Evolutionary conservation across 306 rosid species (phyloP).

Genomic region (Astragalus glycyphyllos): DNA sequence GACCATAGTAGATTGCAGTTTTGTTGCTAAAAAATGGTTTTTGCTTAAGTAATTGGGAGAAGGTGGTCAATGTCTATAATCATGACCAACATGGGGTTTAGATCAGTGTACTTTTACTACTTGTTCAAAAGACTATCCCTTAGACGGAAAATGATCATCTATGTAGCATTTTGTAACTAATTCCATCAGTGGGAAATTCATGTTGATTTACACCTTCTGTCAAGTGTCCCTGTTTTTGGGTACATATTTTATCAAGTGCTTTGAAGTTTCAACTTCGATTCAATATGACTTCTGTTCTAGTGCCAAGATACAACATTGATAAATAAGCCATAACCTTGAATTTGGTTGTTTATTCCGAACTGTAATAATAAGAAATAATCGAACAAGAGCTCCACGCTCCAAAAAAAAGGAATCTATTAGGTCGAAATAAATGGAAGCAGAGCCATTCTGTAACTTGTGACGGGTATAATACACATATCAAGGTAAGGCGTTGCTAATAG

Average conservation of each 20-base stretch:
- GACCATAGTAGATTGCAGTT: conserved; percentile 3
- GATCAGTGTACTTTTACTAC: background rate
- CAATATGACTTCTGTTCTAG: background rate
- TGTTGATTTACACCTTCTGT: background rate
- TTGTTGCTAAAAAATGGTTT: background rate
- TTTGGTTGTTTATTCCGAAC: no score
- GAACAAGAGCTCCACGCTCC: background rate
- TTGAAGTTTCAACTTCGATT: background rate
- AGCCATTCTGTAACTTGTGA: conserved; percentile 3
- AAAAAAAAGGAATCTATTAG: conserved; percentile 10
- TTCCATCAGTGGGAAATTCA: background rate
- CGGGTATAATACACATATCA: conserved; percentile 21
- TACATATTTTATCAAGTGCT: background rate
- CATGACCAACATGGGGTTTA: background rate
- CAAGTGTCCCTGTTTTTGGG: background rate
- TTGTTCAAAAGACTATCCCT: background rate
- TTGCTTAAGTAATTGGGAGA: background rate
- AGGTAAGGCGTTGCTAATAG: background rate
- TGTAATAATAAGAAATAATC: conserved; percentile 13
- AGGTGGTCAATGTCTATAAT: conserved; percentile 13
- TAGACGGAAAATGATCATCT: background rate
- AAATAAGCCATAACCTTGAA: background rate
- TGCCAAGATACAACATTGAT: background rate
- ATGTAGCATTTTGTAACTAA: background rate
- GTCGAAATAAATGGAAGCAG: conserved; percentile 4